Evolutionary conservation across 768 basidiomycete genomes (phyloP).

Genomic region (Kwoniella europaea): DNA sequence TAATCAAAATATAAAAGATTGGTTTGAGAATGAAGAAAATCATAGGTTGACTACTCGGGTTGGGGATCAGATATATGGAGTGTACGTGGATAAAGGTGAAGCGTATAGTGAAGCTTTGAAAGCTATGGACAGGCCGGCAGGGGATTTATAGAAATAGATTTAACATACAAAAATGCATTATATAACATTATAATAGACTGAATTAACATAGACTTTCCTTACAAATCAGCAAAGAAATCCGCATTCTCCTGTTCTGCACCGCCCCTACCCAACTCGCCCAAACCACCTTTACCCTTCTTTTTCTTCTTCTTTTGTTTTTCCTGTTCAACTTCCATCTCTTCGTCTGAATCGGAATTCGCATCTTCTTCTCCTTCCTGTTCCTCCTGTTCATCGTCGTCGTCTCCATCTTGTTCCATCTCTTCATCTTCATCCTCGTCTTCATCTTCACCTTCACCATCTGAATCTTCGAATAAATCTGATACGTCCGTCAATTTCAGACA

Average conservation of each 20-base stretch:
- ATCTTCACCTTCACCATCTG: slow-evolving; percentile 59
- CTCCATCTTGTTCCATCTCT: slow-evolving; percentile 33
- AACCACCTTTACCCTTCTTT: slow-evolving; percentile 18
- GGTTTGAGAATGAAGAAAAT: slow-evolving; percentile 60
- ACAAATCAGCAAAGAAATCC: slow-evolving; percentile 31
- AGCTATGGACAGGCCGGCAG: not conserved
- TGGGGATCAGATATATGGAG: slow-evolving; percentile 31
- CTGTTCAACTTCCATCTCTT: slow-evolving; percentile 21
- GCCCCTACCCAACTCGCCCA: slow-evolving; percentile 25
- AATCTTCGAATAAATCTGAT: slow-evolving; percentile 72
- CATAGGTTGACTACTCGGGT: slow-evolving; percentile 28
- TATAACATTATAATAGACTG: not conserved
- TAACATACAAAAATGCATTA: not conserved
- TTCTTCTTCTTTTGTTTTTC: slow-evolving; percentile 19
- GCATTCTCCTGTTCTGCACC: slow-evolving; percentile 13
- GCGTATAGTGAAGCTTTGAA: slow-evolving; percentile 41
- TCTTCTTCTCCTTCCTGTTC: slow-evolving; percentile 12
- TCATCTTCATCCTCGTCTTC: slow-evolving; percentile 59
- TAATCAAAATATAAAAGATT: slow-evolving; percentile 57
- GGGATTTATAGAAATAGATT: not conserved
- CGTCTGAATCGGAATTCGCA: slow-evolving; percentile 14
- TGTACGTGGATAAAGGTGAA: slow-evolving; percentile 46
- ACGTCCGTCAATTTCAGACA: slow-evolving; percentile 82
- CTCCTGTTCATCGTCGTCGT: slow-evolving; percentile 13
- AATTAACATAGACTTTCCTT: not conserved